Conservation (phyloP, 2,329 filamentous ascomycete species). For the Colletotrichum spaethianum region DNA sequence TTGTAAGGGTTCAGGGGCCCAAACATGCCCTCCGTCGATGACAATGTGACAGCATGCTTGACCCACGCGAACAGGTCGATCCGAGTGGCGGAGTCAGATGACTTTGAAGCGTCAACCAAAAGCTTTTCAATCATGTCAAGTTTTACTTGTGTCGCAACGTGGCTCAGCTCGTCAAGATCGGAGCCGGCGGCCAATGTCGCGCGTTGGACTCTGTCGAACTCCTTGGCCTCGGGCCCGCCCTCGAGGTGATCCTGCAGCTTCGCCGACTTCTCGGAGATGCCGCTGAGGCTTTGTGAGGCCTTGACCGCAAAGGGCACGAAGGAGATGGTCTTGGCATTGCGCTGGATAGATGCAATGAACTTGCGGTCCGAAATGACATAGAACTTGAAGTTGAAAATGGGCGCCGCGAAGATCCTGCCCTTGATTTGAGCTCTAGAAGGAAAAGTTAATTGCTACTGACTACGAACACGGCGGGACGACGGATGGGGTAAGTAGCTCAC, state of each 20-base stretch:
- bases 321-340: slow-evolving; percentile 20
- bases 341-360: slow-evolving; percentile 10
- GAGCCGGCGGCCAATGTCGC: slow-evolving; percentile 11
- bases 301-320: slow-evolving; percentile 24
- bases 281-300: slow-evolving; percentile 3
- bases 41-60: slow-evolving; percentile 8
- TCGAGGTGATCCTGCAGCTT: slow-evolving; percentile 1
- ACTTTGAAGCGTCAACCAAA: not conserved
- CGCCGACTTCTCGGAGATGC: not conserved
- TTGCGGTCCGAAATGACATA: slow-evolving; percentile 17
- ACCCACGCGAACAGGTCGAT: slow-evolving; percentile 26
- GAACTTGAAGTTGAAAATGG: slow-evolving; percentile 20
- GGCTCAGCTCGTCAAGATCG: slow-evolving; percentile 7
- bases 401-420: not conserved
- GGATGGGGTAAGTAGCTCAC: not conserved
- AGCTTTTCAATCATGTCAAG: not conserved
- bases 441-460: not conserved
- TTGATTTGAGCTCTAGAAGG: not conserved
- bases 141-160: not conserved
- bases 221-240: slow-evolving; percentile 10
- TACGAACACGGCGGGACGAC: fast-evolving
- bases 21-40: slow-evolving; percentile 21
- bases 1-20: slow-evolving; percentile 35
- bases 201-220: slow-evolving; percentile 12
- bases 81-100: not conserved